Evolutionary conservation across 2,329 filamentous ascomycete species (phyloP).

Genomic region (Fusarium coffeatum): DNA sequence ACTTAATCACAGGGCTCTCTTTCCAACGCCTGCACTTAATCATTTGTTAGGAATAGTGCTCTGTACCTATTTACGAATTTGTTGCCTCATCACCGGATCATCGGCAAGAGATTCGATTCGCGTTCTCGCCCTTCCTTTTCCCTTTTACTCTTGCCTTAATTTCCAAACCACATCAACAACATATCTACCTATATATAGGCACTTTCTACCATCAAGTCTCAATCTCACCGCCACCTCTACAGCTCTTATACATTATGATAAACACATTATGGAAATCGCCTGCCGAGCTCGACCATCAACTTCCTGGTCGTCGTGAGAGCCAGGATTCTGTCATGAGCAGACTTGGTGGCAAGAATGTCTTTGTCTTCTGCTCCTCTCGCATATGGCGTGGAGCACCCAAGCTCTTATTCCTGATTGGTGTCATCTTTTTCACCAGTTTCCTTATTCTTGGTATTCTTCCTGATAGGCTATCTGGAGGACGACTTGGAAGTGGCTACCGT

Average conservation of each 20-base stretch:
- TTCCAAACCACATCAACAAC: slow-evolving; percentile 1
- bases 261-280: slow-evolving; percentile 42
- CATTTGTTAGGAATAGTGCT: neutral
- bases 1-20: slow-evolving; percentile 27
- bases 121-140: neutral
- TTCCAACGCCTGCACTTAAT: slow-evolving; percentile 4
- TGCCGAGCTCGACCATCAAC: slow-evolving; percentile 39
- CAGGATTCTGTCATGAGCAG: slow-evolving; percentile 40
- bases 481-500: slow-evolving; percentile 41
- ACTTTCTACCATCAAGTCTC: neutral
- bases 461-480: slow-evolving; percentile 39
- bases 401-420: slow-evolving; percentile 45
- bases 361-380: slow-evolving; percentile 56
- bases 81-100: slow-evolving; percentile 9
- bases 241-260: slow-evolving; percentile 35
- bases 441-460: slow-evolving; percentile 46
- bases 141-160: slow-evolving; percentile 2
- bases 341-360: slow-evolving; percentile 46
- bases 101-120: slow-evolving; percentile 6
- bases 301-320: slow-evolving; percentile 23
- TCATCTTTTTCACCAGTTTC: slow-evolving; percentile 45
- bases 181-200: slow-evolving; percentile 10
- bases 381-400: slow-evolving; percentile 54
- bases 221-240: neutral
- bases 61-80: neutral